Base-by-base conservation (phyloP, 306 rosid genomes). In the Neltuma alba region DNA sequence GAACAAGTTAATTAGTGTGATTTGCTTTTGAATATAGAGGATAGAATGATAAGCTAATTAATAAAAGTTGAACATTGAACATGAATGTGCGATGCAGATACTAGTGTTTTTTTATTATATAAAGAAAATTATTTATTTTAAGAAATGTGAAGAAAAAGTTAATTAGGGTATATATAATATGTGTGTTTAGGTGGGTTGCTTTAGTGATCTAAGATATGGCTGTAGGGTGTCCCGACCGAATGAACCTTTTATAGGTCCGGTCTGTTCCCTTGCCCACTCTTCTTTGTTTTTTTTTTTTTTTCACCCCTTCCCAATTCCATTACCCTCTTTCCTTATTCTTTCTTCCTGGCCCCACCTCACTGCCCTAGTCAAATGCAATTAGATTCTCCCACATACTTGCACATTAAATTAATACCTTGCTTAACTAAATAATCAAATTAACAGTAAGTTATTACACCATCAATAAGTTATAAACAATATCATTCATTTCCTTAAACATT, bases 201-300 rank as follows among this genome's bases (percentile, higher is more conserved):
- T 87, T 85, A 76, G 72, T 67, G 72, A 67, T 67, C 50, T 67
- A 67, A 38, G 45, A n/a, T 67, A 38, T 67, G 33, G 72, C 40
- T 67, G 20, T n/a, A 40, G 48, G 44, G 84, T 78, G 86, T 83
- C 84, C 88, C 92, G 82, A 85, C 91, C 87, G 74, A 75, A 74
- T 62, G 79, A 81, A 69, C 82, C 88, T 87, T 90, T 86, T 83
- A 74, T 76, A 72, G 87, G 90, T 81, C 87, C 76, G 76, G 81
- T 80, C 80, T 87, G 86, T 76, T 84, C 87, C 92, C 88, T 80
- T 76, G 85, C 83, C 79, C 81, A 79, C 83, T 70, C 83, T 80
- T 79, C 78, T 72, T 85, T 85, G 69, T 62, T 57, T 76, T 55
- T 85, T 71, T 20, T 20, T 50, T 33, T 33, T 33, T 2, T 33